Base-by-base conservation (phyloP, 2,329 filamentous ascomycete genomes). In the Pseudovirgaria hyperparasitica region DNA sequence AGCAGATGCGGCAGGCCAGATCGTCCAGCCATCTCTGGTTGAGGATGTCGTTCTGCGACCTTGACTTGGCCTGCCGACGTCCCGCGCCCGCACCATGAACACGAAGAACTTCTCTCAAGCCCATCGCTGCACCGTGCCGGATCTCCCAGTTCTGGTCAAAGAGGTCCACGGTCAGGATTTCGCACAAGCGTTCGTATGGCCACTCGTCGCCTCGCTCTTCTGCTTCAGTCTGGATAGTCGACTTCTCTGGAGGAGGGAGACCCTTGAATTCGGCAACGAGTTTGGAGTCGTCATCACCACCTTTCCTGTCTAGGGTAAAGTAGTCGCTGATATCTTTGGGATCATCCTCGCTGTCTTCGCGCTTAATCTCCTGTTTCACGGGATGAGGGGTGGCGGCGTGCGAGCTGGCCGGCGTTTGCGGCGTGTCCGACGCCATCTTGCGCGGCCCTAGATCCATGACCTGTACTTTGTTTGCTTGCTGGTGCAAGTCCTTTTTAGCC, bases 261-360 rank as follows among this genome's bases (percentile, higher is more conserved):
- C 90, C 92, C 51, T 96, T 96, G 63, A 92, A 96, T 46, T 98
- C 90, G 23, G 85, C 82, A 15, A 96, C 80, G 10, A 98, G 74
- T 49, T 94, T 94, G 5, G 76, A 75, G 25, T 92, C 82, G 48
- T 98, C 90, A 35, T 96, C 86, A 4, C 78, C 67, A 22, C 81
- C 77, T 18, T 71, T 63, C 26, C 84, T 72, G 11, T 94, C 87
- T 10, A 94, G 66, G 16, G 74, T 92, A 55, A 98, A 94, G 52
- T 93, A 96, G 42, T 98, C 90, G 12, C 70, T 39, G 24, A 43
- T 30, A 9, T 30, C 31, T 9, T 43, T 43, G 11, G 73, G 63
- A 41, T 74, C 72, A 23, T 65, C 61, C 10, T 71, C 73, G 37
- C 74, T 76, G 38, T 63, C 60, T 23, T 69, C 65, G 18, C 61